phyloP scores from a whole-genome alignment of 2,329 filamentous ascomycete species.

The Tolypocladium paradoxum region DNA sequence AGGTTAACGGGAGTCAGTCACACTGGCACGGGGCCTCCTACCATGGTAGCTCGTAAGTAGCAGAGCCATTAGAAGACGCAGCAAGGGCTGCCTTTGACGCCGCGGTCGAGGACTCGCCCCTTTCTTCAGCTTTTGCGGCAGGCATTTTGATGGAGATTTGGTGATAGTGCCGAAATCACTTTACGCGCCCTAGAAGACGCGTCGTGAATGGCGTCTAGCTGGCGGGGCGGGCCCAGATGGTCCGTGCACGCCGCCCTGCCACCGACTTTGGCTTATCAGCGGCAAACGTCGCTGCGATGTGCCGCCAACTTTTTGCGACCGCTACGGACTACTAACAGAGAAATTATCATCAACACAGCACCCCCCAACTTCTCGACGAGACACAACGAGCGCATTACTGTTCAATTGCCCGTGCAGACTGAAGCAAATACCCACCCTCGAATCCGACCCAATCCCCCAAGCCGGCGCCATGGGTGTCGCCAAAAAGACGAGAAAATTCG shows the following conservation, averaged over 20 bases:
- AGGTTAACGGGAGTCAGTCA: conserved; percentile 5
- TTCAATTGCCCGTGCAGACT: not conserved
- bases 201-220: conserved; percentile 10
- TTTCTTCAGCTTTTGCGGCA: conserved; percentile 37
- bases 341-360: conserved; percentile 1
- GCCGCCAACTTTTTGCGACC: conserved; percentile 5
- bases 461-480: conserved; percentile 61
- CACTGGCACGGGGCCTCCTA: conserved; percentile 22
- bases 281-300: conserved; percentile 5
- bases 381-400: not conserved
- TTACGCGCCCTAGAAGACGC: conserved; percentile 27
- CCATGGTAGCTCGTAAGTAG: conserved; percentile 72
- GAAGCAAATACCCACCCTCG: too few species aligned
- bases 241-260: conserved; percentile 15
- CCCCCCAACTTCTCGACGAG: not conserved
- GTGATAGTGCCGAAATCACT: conserved; percentile 17
- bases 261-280: conserved; percentile 13
- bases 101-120: conserved; percentile 50
- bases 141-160: conserved; percentile 29
- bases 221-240: conserved; percentile 6
- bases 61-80: conserved; percentile 35
- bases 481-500: conserved; percentile 91
- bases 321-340: too few species aligned
- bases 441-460: not conserved
- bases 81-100: conserved; percentile 46